Evolutionary conservation across 164 flowering plant species (phyloP).

Genomic region (Akebia trifoliata): DNA sequence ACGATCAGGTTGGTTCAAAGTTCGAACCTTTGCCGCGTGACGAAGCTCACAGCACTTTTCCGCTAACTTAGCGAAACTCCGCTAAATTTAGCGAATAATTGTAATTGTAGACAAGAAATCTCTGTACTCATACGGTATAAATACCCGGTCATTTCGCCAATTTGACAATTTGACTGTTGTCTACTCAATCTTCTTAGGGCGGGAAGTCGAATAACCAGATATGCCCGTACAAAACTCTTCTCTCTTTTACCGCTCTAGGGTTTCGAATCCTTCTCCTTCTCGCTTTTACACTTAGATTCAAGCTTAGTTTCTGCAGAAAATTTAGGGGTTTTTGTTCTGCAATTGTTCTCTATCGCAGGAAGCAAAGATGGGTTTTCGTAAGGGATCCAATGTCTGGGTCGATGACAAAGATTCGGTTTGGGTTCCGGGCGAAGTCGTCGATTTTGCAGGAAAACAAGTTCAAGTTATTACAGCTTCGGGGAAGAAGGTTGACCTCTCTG

Average conservation of each 20-base stretch:
- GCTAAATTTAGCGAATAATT: background rate
- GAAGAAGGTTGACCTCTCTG: slow-evolving; percentile 49
- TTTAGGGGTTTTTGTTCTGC: slow-evolving; percentile 23
- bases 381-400: slow-evolving; percentile 81
- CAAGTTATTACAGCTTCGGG: slow-evolving; percentile 47
- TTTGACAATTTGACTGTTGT: slow-evolving; percentile 2
- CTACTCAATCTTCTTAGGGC: slow-evolving; percentile 11
- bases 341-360: slow-evolving; percentile 7
- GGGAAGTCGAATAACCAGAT: slow-evolving; percentile 18
- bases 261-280: background rate
- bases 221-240: slow-evolving; percentile 11
- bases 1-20: background rate
- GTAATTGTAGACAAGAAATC: background rate
- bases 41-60: background rate
- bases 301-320: background rate
- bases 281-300: background rate
- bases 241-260: slow-evolving; percentile 11
- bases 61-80: background rate
- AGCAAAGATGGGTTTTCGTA: slow-evolving; percentile 54
- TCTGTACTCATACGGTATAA: background rate
- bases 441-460: slow-evolving; percentile 48
- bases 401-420: slow-evolving; percentile 71
- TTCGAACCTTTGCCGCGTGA: slow-evolving; percentile 4
- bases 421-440: slow-evolving; percentile 68
- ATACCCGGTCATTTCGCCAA: slow-evolving; percentile 2